Evolutionary conservation across 2,329 filamentous ascomycete genomes (phyloP).

Genomic region (Ceratocystis eucalypticola): DNA sequence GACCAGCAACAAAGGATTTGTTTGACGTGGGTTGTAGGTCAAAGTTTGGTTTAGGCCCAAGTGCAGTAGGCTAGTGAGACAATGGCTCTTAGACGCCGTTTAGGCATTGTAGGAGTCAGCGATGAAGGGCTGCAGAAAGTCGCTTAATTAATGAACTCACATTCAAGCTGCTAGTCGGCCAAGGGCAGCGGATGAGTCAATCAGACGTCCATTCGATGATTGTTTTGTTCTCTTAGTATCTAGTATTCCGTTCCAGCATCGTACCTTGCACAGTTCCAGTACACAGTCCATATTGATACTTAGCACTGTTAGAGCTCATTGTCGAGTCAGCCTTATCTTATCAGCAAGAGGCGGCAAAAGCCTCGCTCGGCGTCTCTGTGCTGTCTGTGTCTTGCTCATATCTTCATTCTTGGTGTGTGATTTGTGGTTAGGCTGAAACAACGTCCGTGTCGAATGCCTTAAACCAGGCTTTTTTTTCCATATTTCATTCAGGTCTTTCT

Average conservation of each 20-base stretch:
- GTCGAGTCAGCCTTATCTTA: constrained; percentile 1
- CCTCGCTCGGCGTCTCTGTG: background rate
- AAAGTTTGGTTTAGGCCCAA: background rate
- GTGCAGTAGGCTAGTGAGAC: no score
- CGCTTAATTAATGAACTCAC: no score
- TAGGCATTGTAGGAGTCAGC: no score
- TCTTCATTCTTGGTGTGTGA: background rate
- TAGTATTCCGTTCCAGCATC: no score
- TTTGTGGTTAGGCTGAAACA: constrained; percentile 12
- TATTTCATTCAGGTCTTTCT: background rate
- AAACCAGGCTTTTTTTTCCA: background rate
- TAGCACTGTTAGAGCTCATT: background rate
- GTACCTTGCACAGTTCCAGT: background rate
- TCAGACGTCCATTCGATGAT: no score
- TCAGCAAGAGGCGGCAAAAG: background rate
- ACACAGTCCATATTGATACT: background rate
- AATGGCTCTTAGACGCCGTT: no score
- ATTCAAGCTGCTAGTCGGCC: no score
- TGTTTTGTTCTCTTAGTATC: no score
- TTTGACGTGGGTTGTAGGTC: background rate
- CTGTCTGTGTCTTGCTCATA: background rate
- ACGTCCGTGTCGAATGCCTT: background rate
- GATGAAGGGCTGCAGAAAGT: no score
- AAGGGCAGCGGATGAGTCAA: no score
- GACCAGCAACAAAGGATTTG: background rate